Conservation (phyloP, 1,139 yeast genomes). For the Lodderomyces elongisporus region DNA sequence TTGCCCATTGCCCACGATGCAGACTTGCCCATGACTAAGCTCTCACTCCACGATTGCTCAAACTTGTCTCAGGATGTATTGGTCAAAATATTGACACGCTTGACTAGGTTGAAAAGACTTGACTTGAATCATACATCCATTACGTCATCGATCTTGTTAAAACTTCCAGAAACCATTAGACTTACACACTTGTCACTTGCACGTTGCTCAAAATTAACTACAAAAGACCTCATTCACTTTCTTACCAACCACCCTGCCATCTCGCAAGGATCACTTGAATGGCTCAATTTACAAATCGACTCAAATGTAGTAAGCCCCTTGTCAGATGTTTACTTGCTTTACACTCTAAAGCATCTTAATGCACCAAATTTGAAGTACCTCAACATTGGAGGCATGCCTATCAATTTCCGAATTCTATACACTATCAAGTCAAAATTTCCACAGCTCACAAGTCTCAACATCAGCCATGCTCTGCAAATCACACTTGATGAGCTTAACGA, state of each 20-base stretch:
- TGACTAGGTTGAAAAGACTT: constrained; percentile 58
- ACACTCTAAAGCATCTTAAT: constrained; percentile 48
- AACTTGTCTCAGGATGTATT: constrained; percentile 59
- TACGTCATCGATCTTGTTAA: constrained; percentile 47
- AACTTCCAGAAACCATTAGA: constrained; percentile 49
- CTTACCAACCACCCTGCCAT: constrained; percentile 72
- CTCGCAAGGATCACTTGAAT: constrained; percentile 48
- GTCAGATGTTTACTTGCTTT: constrained; percentile 53
- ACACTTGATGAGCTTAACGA: constrained; percentile 46
- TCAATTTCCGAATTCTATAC: constrained; percentile 47
- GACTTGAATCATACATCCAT: constrained; percentile 83
- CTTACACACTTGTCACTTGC: constrained; percentile 77
- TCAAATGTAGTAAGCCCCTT: constrained; percentile 62
- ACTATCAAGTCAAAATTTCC: constrained; percentile 53
- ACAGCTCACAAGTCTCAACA: constrained; percentile 54
- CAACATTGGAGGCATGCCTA: constrained; percentile 74
- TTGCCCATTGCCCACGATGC: constrained; percentile 21
- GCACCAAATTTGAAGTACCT: constrained; percentile 52
- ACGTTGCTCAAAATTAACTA: constrained; percentile 71
- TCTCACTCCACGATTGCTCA: constrained; percentile 87
- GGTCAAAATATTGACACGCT: constrained; percentile 51
- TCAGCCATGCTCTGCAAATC: constrained; percentile 50
- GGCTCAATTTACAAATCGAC: constrained; percentile 78
- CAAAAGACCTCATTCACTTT: constrained; percentile 68
- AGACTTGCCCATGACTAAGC: constrained; percentile 36